Conservation (phyloP, 2,329 filamentous ascomycete species). For the Penicillium sp. region DNA sequence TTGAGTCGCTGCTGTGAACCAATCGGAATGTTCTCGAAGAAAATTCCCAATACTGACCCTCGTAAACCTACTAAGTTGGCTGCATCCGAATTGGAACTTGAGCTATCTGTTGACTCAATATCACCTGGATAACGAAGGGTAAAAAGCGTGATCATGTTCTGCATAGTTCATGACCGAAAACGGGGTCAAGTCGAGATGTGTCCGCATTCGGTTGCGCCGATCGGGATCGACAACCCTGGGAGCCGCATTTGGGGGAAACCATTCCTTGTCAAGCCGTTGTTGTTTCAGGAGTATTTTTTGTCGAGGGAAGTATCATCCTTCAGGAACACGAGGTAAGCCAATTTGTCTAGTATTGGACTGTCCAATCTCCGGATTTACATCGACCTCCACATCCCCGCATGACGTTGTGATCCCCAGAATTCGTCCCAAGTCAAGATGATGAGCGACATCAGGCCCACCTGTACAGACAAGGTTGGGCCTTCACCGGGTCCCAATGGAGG, state of each 20-base stretch:
- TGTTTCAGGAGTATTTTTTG: too few species aligned
- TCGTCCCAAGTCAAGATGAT: too few species aligned
- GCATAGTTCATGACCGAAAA: not conserved
- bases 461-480: not conserved
- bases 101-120: not conserved
- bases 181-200: not conserved
- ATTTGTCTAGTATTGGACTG: not conserved
- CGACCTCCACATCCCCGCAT: constrained; percentile 9
- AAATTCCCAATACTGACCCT: not conserved
- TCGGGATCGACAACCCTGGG: constrained; percentile 6
- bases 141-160: not conserved
- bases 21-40: constrained; percentile 1
- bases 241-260: constrained; percentile 15
- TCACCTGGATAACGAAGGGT: not conserved
- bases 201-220: not conserved
- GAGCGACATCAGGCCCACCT: not conserved
- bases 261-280: constrained; percentile 1
- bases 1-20: not conserved
- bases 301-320: too few species aligned
- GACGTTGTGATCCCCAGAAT: constrained; percentile 4
- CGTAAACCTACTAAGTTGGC: not conserved
- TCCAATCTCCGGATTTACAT: constrained; percentile 12
- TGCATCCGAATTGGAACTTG: not conserved
- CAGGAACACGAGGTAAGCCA: too few species aligned
- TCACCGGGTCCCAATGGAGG: not conserved